Conservation (phyloP, 2,329 filamentous ascomycete species). For the Seiridium cupressi region DNA sequence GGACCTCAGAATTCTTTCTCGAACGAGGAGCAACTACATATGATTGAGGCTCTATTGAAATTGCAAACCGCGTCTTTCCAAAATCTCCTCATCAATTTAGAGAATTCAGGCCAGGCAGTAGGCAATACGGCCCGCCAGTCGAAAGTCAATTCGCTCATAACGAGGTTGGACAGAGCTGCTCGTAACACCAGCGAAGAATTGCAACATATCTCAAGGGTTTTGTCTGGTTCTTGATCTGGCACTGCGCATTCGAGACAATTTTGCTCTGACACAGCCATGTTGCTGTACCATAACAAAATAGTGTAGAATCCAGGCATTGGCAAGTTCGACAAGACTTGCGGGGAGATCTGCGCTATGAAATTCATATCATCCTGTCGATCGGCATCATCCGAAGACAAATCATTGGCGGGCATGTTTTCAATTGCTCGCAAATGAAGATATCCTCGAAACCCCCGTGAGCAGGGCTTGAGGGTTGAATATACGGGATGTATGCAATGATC, state of each 20-base stretch:
- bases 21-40: conserved; percentile 26
- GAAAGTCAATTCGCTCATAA: conserved; percentile 14
- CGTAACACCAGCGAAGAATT: conserved; percentile 9
- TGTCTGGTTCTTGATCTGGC: not conserved
- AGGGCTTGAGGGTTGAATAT: no score
- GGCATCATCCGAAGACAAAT: no score
- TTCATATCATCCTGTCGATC: no score
- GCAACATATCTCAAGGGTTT: not conserved
- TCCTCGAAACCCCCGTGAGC: no score
- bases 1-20: conserved; percentile 23
- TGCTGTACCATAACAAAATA: no score
- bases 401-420: no score
- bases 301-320: no score
- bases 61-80: conserved; percentile 24
- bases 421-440: no score
- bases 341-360: no score
- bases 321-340: no score
- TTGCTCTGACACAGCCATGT: no score
- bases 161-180: conserved; percentile 11
- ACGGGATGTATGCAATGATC: no score
- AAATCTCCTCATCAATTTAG: conserved; percentile 16
- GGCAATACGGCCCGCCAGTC: conserved; percentile 13
- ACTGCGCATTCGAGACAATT: not conserved
- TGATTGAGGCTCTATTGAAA: conserved; percentile 22
- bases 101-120: not conserved